Evolutionary conservation across 1,139 yeast species (phyloP).

Genomic region (Taiozyma sp.): DNA sequence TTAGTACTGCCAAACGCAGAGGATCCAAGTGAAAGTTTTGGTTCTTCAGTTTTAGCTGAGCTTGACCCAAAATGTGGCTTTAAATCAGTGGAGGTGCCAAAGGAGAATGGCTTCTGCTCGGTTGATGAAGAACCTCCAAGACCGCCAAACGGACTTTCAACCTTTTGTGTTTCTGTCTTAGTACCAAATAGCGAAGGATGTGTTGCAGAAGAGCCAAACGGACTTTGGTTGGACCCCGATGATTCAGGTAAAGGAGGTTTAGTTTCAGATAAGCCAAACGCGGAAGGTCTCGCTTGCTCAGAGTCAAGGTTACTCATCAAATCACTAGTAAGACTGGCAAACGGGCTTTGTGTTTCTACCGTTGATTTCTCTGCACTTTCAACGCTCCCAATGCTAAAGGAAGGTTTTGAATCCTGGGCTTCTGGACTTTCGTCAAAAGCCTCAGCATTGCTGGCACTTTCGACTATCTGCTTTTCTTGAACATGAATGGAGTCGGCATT

Average conservation of each 20-base stretch:
- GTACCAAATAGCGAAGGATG: constrained; percentile 19
- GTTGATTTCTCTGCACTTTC: background rate
- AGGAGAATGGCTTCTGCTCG: background rate
- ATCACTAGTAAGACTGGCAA: background rate
- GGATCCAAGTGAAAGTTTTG: constrained; percentile 2
- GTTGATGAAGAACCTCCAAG: background rate
- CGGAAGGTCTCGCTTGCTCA: background rate
- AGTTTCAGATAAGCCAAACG: background rate
- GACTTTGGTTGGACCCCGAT: background rate
- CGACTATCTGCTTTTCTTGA: constrained; percentile 12
- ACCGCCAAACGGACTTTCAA: background rate
- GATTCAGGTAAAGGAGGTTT: constrained; percentile 19
- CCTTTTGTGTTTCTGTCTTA: constrained; percentile 3
- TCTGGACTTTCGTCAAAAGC: background rate
- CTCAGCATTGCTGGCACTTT: background rate
- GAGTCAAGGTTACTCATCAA: background rate
- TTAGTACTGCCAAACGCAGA: background rate
- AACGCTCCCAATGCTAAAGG: background rate
- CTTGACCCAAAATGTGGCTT: constrained; percentile 2
- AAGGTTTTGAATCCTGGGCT: background rate
- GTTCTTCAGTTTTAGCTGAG: background rate
- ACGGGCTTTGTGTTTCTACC: background rate
- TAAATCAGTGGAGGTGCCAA: constrained; percentile 10
- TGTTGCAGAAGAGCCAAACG: constrained; percentile 10
- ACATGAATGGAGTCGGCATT: constrained; percentile 15